Percentiles rank a stretch among this genome's conserved stretches.
Evolutionary conservation across 1,139 yeast species (phyloP).

Genomic region (Scheffersomyces quercinus): DNA sequence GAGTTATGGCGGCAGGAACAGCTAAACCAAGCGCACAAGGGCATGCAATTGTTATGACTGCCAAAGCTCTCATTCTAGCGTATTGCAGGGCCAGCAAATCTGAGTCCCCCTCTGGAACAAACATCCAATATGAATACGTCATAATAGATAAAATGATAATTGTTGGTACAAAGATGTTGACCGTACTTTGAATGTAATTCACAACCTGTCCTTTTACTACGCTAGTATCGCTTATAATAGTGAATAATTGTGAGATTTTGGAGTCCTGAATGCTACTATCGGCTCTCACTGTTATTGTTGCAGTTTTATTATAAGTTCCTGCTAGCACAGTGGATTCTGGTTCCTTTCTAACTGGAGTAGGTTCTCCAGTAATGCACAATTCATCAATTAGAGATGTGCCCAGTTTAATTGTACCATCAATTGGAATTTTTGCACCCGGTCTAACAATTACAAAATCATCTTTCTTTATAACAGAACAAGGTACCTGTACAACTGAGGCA

Average conservation of each 20-base stretch:
- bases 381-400: not conserved
- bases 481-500: not conserved
- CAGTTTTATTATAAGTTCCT: not conserved
- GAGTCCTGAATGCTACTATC: not conserved
- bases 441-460: not conserved
- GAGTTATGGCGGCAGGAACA: not conserved
- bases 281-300: not conserved
- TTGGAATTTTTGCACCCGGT: not conserved
- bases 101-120: not conserved
- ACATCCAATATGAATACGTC: not conserved
- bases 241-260: not conserved
- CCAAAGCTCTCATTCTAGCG: not conserved
- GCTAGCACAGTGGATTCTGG: not conserved
- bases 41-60: not conserved
- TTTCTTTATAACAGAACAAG: not conserved
- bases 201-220: not conserved
- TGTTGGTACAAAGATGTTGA: not conserved
- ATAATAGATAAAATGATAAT: not conserved
- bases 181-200: not conserved
- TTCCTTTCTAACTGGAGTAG: not conserved
- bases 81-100: not conserved
- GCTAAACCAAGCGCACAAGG: constrained; percentile 1
- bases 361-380: not conserved
- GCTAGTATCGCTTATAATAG: not conserved
- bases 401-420: not conserved